Percentiles rank a stretch among this genome's conserved stretches.
These are phyloP conservation scores for Massariosphaeria phaeospora DNA, from an alignment of 495 filamentous ascomycete genomes.

Conservation along the genomic window DNA sequence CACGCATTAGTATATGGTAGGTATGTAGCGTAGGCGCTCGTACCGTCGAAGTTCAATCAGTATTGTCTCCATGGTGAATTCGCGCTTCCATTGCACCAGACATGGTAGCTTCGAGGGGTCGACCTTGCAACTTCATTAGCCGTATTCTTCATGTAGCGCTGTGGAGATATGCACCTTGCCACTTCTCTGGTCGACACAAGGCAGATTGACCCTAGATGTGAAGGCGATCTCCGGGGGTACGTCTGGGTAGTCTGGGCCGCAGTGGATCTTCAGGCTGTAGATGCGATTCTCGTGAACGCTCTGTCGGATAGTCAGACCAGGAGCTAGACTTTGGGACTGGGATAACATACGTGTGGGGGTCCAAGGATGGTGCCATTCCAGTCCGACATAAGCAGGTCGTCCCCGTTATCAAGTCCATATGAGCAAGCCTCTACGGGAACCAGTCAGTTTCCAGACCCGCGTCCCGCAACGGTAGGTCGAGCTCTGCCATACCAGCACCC, in stretches of 20 bases:
- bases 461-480: neutral
- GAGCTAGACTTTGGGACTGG: neutral
- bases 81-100: constrained; percentile 80
- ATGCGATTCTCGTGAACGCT: constrained; percentile 97
- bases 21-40: constrained; percentile 2
- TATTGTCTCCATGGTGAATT: constrained; percentile 90
- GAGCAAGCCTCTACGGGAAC: constrained; percentile 76
- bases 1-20: constrained; percentile 20
- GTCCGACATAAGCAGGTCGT: constrained; percentile 95
- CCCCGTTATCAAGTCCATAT: constrained; percentile 89
- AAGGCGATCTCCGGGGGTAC: constrained; percentile 84
- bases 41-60: constrained; percentile 81
- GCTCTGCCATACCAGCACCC: constrained; percentile 82
- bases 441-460: neutral
- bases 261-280: constrained; percentile 96
- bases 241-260: constrained; percentile 84
- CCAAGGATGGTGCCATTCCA: constrained; percentile 98
- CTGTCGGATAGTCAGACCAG: constrained; percentile 44
- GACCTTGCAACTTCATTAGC: constrained; percentile 52
- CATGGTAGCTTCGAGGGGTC: constrained; percentile 77
- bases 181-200: constrained; percentile 73
- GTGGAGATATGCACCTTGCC: constrained; percentile 56
- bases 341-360: constrained; percentile 76
- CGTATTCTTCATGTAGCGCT: neutral
- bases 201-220: constrained; percentile 87